Evolutionary conservation across 2,329 filamentous ascomycete genomes (phyloP), one percentile per base, ranked within the genome.

Genomic region (Stachybotrys chartarum): DNA sequence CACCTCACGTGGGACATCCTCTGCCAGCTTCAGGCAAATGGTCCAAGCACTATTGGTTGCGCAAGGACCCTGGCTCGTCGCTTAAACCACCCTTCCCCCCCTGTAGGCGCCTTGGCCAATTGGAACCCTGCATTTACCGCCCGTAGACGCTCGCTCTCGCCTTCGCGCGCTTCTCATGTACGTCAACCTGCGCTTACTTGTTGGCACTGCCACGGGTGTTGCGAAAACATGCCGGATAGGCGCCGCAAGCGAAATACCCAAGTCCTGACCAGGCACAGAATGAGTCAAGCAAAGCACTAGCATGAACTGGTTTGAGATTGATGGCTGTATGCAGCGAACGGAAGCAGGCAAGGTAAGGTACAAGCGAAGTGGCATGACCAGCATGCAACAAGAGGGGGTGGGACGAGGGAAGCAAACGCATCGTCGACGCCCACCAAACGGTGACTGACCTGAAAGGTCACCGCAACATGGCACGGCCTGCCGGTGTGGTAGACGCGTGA

Each of bases 71-170:
- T 24, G 24, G 24, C 24, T 24, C 24, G 24, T 24, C 24, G 24
- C 24, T 24, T 24, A 24, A 24, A 4, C 24, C 2, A 24, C 24
- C 24, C 24, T 24, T 3, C 2, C 24, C 24, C 44, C n/a, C 54
- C 42, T 52, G 52, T 56, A 30, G 56, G 56, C 52, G 56, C 62
- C 56, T 55, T 59, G 54, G 56, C 51, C 55, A 18, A 51, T 52
- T 39, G 53, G 14, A 45, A 48, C 11, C 11, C 18, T 18, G 47
- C 7, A 42, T 10, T 14, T 42, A 14, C 35, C 14, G 35, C 10
- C 35, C 8, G 35, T 42, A 42, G 35, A 42, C 35, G 35, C 35
- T 42, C 35, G 35, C 35, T 10, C 35, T 42, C 35, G 35, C 35
- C 10, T 14, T 42, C 35, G 35, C 35, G 35, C 35, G 35, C 35